Base-by-base conservation (phyloP, 768 basidiomycete genomes). In the Kwoniella dejecticola region DNA sequence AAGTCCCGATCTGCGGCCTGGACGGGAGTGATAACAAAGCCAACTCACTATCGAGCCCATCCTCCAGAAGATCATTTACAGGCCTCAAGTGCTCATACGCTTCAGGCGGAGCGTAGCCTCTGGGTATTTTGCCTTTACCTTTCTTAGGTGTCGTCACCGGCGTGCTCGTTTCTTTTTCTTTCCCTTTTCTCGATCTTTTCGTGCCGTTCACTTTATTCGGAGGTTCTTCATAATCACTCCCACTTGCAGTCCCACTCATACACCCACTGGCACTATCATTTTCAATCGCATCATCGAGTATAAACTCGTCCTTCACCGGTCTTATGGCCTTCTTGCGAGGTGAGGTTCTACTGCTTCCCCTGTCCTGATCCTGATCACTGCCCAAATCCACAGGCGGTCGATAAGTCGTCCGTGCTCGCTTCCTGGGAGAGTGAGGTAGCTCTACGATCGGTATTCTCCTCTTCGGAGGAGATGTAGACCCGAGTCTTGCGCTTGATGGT, bases 1-100 rank as follows among this genome's bases (percentile, higher is more conserved):
- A 30, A n/a, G 29, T 6, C 26, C 30, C 36, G 8, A 38, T 38
- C 8, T 8, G 36, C 36, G 17, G 36, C 17, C 8, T 8, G 36
- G 36, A 17, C 8, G 17, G 36, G 36, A 10, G 31, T 27, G 15
- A 29, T 36, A 29, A 36, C 13, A 41, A 3, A 4, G 13, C 7
- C 10, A 11, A 66, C 81, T 45, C 67, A 89, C 89, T 82, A 54
- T 89, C 86, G 1, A 90, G 81, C 23, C 80, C 82, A 29, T 79
- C 69, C 19, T 76, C 73, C 13, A 89, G 68, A 68, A 84, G 78
- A 72, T 90, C 88, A 1, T 80, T 80, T 11, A 89, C 67, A 12
- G 70, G 75, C 19, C 80, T 78, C 12, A 88, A 78, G 74, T 87
- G 83, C 0, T 83, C 79, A 68, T 84, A 86, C 12, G 72, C 75